phyloP scores from a whole-genome alignment of 208 protist genomes.

The Leishmania tropica region DNA sequence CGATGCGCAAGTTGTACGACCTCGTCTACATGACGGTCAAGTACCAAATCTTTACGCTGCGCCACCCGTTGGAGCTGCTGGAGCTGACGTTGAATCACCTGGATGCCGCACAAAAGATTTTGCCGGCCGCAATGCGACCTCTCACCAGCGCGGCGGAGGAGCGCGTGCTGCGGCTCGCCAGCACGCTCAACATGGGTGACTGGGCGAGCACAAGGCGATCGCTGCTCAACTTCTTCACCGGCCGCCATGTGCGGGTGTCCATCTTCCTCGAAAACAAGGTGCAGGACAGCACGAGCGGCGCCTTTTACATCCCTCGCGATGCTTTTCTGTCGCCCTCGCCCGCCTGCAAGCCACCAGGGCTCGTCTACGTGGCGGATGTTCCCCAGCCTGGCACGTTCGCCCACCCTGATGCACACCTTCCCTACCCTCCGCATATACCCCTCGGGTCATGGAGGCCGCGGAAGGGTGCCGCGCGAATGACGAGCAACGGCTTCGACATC shows the following conservation, averaged over 20 bases:
- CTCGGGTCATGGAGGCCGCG: conserved; percentile 48
- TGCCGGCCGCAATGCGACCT: conserved; percentile 20
- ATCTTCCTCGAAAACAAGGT: conserved; percentile 80
- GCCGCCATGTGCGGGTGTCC: conserved; percentile 80
- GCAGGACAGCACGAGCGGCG: conserved; percentile 64
- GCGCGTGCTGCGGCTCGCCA: conserved; percentile 35
- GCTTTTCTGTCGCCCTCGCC: conserved; percentile 48
- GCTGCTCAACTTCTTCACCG: conserved; percentile 74
- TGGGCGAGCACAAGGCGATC: conserved; percentile 62
- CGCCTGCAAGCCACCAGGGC: conserved; percentile 54
- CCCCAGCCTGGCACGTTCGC: conserved; percentile 25
- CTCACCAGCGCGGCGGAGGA: conserved; percentile 27
- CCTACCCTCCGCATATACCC: conserved; percentile 35
- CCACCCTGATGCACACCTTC: conserved; percentile 55
- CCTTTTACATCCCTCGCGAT: conserved; percentile 54
- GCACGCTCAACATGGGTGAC: conserved; percentile 39
- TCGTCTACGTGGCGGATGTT: conserved; percentile 36
- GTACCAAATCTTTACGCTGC: conserved; percentile 79
- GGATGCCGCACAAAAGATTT: conserved; percentile 50
- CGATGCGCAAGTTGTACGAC: conserved; percentile 93
- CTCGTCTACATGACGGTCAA: conserved; percentile 94
- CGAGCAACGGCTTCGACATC: conserved; percentile 62
- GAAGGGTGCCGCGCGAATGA: conserved; percentile 34
- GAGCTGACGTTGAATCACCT: conserved; percentile 91
- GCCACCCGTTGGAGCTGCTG: conserved; percentile 84